Percentiles rank a stretch among this genome's conserved stretches.
Conservation (phyloP, 176 grass and related monocot genomes). For the Triticum turgidum region DNA sequence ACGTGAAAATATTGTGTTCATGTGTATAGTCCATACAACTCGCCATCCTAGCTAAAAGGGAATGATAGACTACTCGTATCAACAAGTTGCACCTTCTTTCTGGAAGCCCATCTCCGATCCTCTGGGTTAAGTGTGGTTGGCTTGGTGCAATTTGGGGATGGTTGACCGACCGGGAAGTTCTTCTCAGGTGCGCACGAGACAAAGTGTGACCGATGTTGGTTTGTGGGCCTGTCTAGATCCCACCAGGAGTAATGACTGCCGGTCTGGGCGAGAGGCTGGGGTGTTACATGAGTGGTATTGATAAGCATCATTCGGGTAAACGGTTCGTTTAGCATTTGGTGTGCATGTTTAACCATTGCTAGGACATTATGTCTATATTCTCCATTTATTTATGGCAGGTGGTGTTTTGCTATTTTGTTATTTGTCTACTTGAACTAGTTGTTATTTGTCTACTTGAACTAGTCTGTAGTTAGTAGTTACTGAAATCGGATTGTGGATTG, state of each 20-base stretch:
- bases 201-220: no score
- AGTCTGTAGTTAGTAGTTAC: background rate
- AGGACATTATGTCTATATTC: background rate
- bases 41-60: no score
- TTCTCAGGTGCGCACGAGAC: no score
- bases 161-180: no score
- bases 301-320: constrained; percentile 17
- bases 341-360: constrained; percentile 3
- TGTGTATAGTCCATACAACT: background rate
- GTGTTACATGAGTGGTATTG: background rate
- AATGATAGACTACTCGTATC: no score
- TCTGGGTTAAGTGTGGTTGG: no score
- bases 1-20: constrained; percentile 19
- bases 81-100: no score
- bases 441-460: background rate
- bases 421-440: background rate
- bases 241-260: no score
- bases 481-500: constrained; percentile 1
- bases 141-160: no score
- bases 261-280: no score
- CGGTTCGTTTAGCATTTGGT: background rate
- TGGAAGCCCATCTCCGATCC: no score
- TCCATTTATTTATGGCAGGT: background rate
- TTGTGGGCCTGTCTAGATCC: no score
- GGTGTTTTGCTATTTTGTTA: background rate